These are phyloP conservation scores for Colletotrichum nymphaeae DNA, from an alignment of 2,329 filamentous ascomycete species.

Conservation along the genomic window DNA sequence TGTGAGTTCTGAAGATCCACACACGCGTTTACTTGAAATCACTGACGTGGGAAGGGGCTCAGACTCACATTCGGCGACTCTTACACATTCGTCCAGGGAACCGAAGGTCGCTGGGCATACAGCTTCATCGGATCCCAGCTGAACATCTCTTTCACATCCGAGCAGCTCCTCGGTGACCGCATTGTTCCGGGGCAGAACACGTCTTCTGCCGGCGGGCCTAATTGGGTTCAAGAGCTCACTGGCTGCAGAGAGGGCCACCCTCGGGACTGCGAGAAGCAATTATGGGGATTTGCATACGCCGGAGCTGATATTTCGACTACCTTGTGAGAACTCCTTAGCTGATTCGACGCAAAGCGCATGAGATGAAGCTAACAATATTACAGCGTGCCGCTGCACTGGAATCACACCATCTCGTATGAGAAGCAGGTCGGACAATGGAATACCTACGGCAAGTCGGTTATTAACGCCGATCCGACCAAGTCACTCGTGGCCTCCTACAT, in stretches of 20 bases:
- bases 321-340: not conserved
- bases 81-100: conserved; percentile 65
- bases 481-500: conserved; percentile 65
- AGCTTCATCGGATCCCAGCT: conserved; percentile 66
- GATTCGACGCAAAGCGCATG: rapidly evolving
- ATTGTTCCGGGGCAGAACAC: conserved; percentile 61
- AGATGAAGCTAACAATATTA: not conserved
- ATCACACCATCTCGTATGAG: conserved; percentile 55
- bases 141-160: conserved; percentile 56
- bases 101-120: conserved; percentile 59
- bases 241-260: conserved; percentile 58
- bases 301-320: conserved; percentile 54
- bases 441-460: conserved; percentile 43
- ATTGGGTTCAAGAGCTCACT: conserved; percentile 66
- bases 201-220: conserved; percentile 62
- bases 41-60: not conserved
- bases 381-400: conserved; percentile 61
- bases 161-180: conserved; percentile 55
- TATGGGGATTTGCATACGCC: conserved; percentile 69
- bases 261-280: conserved; percentile 54
- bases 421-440: conserved; percentile 62
- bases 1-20: conserved; percentile 35
- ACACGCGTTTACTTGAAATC: not conserved
- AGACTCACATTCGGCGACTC: conserved; percentile 62
- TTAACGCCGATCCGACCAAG: conserved; percentile 43